Evolutionary conservation across 345 rosid genomes (phyloP).

Genomic region (Acer negundo): DNA sequence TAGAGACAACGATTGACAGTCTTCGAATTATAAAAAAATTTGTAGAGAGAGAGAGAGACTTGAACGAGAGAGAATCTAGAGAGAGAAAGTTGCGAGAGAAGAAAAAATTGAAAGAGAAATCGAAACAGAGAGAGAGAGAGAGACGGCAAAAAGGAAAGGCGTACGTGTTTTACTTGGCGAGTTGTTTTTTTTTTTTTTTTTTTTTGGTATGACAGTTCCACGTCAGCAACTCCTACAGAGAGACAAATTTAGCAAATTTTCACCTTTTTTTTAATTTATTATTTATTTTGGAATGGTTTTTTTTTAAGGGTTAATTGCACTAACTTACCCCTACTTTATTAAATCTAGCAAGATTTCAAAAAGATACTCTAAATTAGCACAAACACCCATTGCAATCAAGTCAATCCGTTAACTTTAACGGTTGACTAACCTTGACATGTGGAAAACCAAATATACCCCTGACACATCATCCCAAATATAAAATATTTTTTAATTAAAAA

Average conservation of each 20-base stretch:
- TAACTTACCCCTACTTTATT: too few relatives aligned
- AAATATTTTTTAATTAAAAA: too few relatives aligned
- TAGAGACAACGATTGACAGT: constrained; percentile 17
- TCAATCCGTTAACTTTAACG: too few relatives aligned
- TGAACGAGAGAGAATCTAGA: constrained; percentile 12
- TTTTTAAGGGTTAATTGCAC: too few relatives aligned
- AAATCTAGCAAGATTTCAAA: too few relatives aligned
- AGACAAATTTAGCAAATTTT: constrained; percentile 12
- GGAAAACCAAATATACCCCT: too few relatives aligned
- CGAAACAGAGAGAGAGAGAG: neutral
- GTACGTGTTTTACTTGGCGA: constrained; percentile 18
- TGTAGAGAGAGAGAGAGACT: constrained; percentile 9
- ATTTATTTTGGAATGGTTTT: too few relatives aligned
- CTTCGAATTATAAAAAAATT: constrained; percentile 24
- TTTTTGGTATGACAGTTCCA: constrained; percentile 13
- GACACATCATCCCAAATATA: too few relatives aligned
- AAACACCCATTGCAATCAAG: too few relatives aligned
- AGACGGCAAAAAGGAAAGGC: constrained; percentile 1
- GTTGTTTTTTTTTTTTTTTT: neutral
- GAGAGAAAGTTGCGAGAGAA: constrained; percentile 19
- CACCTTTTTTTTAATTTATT: neutral
- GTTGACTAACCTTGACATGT: too few relatives aligned
- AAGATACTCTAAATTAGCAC: too few relatives aligned
- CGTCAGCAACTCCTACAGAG: constrained; percentile 4
- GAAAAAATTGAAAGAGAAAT: constrained; percentile 3